Conservation (phyloP, 2,329 filamentous ascomycete species). For the Calonectria hongkongensis region DNA sequence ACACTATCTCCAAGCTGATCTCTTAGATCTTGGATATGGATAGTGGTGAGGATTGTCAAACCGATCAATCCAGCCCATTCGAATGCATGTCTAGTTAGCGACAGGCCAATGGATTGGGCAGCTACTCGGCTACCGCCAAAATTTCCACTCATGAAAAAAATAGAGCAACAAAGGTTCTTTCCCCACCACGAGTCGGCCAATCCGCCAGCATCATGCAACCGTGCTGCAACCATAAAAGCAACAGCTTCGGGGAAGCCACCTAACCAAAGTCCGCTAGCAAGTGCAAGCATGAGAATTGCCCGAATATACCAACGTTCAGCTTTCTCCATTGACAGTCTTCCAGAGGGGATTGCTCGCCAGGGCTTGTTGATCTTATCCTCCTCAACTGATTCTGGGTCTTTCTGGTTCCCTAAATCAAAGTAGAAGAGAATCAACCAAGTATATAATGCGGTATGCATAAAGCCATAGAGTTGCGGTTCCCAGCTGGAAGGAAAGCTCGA, state of each 20-base stretch:
- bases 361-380: conserved; percentile 24
- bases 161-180: neutral
- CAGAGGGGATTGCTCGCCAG: conserved; percentile 17
- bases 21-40: conserved; percentile 17
- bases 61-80: neutral
- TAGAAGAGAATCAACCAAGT: neutral
- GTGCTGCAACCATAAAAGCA: neutral
- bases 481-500: neutral
- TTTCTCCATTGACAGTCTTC: conserved; percentile 1
- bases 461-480: neutral
- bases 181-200: conserved; percentile 7
- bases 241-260: conserved; percentile 20
- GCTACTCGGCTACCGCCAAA: conserved; percentile 3
- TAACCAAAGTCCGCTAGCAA: conserved; percentile 11
- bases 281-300: neutral
- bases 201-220: neutral
- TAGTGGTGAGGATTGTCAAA: neutral
- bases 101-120: neutral
- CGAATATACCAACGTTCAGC: conserved; percentile 11
- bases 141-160: neutral
- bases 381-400: neutral
- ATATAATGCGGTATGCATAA: neutral
- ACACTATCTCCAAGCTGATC: conserved; percentile 4
- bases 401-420: conserved; percentile 21
- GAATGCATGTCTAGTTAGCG: neutral